A percentile compares a stretch with the other conserved stretches of the same genome.
phyloP scores from a whole-genome alignment of 2,329 filamentous ascomycete species.

The Alternaria sp. region DNA sequence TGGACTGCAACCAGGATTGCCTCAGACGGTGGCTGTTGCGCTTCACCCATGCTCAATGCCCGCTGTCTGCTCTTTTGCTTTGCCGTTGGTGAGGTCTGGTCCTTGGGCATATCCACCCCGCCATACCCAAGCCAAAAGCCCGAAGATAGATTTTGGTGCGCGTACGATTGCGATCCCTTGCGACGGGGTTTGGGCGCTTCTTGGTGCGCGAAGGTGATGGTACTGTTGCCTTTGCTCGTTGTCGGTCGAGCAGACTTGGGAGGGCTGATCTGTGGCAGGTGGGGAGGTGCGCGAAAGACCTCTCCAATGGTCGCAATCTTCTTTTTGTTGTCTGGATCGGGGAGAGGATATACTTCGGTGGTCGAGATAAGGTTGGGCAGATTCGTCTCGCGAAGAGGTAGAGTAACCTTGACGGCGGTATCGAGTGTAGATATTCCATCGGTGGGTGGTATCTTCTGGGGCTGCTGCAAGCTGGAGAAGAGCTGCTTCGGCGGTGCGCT shows the following conservation, averaged over 20 bases:
- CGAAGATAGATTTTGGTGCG: constrained; percentile 69
- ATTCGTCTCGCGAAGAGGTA: constrained; percentile 68
- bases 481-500: constrained; percentile 77
- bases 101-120: constrained; percentile 54
- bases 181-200: constrained; percentile 60
- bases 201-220: constrained; percentile 61
- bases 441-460: constrained; percentile 50
- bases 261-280: constrained; percentile 71
- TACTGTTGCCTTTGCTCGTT: constrained; percentile 65
- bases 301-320: constrained; percentile 74
- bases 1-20: constrained; percentile 54
- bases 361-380: constrained; percentile 79
- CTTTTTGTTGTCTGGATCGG: constrained; percentile 54
- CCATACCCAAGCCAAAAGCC: constrained; percentile 72
- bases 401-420: constrained; percentile 54
- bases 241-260: constrained; percentile 76
- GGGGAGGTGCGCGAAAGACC: constrained; percentile 73
- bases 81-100: constrained; percentile 66
- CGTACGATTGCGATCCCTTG: constrained; percentile 65
- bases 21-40: constrained; percentile 62
- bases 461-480: constrained; percentile 82
- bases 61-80: constrained; percentile 76
- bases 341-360: constrained; percentile 69
- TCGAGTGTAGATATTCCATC: constrained; percentile 49
- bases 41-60: constrained; percentile 71